Conservation (phyloP, 2,329 filamentous ascomycete species). For the Diplocarpon mali region DNA sequence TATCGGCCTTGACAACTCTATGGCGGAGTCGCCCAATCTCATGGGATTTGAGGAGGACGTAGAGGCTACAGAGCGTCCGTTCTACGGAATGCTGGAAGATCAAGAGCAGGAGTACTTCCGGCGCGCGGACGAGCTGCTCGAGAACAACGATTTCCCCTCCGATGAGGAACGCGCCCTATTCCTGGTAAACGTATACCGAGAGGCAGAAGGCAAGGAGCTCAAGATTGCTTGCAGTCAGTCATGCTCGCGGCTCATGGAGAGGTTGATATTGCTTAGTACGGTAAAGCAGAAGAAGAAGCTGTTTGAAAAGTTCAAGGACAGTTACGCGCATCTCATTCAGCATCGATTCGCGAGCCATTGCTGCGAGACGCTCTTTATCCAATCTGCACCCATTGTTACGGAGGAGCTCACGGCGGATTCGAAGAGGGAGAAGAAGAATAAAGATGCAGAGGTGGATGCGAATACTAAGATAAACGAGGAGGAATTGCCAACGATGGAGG, state of each 20-base stretch:
- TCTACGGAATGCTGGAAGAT: slow-evolving; percentile 87
- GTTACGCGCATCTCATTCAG: slow-evolving; percentile 83
- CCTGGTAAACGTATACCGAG: slow-evolving; percentile 71
- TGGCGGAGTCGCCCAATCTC: not conserved
- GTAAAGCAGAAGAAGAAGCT: slow-evolving; percentile 73
- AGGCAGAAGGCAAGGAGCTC: slow-evolving; percentile 84
- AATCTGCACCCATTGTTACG: slow-evolving; percentile 68
- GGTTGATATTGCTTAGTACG: slow-evolving; percentile 72
- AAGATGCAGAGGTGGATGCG: slow-evolving; percentile 38
- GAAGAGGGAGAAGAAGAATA: slow-evolving; percentile 31
- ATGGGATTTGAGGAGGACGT: slow-evolving; percentile 15
- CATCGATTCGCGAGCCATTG: slow-evolving; percentile 97
- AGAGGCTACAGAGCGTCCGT: slow-evolving; percentile 32
- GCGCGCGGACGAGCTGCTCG: slow-evolving; percentile 77
- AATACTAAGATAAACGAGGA: slow-evolving; percentile 31
- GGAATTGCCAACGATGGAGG: slow-evolving; percentile 60
- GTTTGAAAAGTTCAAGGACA: slow-evolving; percentile 73
- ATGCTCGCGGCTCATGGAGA: slow-evolving; percentile 86
- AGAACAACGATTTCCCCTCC: slow-evolving; percentile 75
- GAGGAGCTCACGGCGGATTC: slow-evolving; percentile 50
- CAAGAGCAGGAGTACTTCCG: slow-evolving; percentile 95
- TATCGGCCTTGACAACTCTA: slow-evolving; percentile 13
- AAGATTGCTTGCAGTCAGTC: slow-evolving; percentile 95
- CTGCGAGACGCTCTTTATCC: slow-evolving; percentile 84
- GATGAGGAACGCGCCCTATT: slow-evolving; percentile 62